Conservation (phyloP, 257 asterid species). For the Nicotiana knightiana region DNA sequence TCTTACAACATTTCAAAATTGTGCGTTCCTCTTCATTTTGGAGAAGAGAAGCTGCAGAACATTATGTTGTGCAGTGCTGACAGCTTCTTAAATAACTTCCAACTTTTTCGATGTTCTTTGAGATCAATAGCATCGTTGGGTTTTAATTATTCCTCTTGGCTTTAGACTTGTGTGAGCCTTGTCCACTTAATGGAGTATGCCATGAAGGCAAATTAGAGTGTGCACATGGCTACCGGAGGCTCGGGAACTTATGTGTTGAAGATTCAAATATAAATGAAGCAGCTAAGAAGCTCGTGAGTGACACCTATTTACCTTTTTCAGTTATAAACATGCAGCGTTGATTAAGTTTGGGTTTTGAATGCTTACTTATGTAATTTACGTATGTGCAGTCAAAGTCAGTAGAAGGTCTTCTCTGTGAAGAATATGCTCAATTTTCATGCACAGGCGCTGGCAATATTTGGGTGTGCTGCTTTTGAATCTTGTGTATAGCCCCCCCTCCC, state of each 20-base stretch:
- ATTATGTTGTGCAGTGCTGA: neutral
- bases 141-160: conserved; percentile 10
- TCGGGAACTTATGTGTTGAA: conserved; percentile 65
- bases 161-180: conserved; percentile 74
- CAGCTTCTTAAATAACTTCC: neutral
- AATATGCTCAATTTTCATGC: conserved; percentile 61
- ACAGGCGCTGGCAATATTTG: conserved; percentile 61
- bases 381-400: conserved; percentile 64
- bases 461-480: conserved; percentile 42
- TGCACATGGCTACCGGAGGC: conserved; percentile 50
- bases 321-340: conserved; percentile 7
- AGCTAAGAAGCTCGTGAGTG: conserved; percentile 54
- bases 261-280: conserved; percentile 59
- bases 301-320: conserved; percentile 2
- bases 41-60: neutral
- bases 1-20: neutral
- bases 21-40: neutral
- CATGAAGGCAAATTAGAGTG: conserved; percentile 70
- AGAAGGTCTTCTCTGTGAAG: conserved; percentile 56
- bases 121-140: conserved; percentile 10
- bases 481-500: neutral
- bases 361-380: conserved; percentile 22
- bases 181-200: conserved; percentile 78
- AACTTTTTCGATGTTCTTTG: neutral
- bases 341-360: conserved; percentile 4